Evolutionary conservation across 2,329 filamentous ascomycete genomes (phyloP), one percentile per base, ranked within the genome.

Genomic region (Ascosphaera apis): DNA sequence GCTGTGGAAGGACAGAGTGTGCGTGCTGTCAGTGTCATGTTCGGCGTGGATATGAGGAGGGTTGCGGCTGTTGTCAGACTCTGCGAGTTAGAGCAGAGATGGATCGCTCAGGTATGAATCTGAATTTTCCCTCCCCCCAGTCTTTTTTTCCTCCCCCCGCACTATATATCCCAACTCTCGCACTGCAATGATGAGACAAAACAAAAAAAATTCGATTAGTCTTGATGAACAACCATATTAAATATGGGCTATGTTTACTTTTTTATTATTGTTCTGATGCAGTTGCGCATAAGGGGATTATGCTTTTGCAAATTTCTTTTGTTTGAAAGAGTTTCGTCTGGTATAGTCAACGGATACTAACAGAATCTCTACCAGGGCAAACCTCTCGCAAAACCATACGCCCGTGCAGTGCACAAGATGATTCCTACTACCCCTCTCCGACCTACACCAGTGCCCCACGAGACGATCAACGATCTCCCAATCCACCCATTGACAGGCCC

Each of bases 181-280:
- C 31, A 16, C 37, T 47, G 37, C 41, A 41, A 63, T 76, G 73
- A 78, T 78, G 74, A 80, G 67, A 64, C 60, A 70, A 67, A 55
- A 62, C 68, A 5, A 25, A 25, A 11, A 74, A 72, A 69, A 77
- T 63, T 71, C 86, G 86, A 93, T 95, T 92, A 93, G 86, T 95
- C 86, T 92, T 91, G 67, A 93, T 92, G 84, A 95, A 25, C 21
- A 25, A 6, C 21, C 11, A 6, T 6, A 6, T 11, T 6, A 25
- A 6, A 25, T 6, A 11, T 6, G 5, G 21, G 21, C 21, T 25
- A 11, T 25, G 5, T 25, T 6, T 25, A 25, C 11, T 11, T 25
- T 25, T 11, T 5, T 11, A 25, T 25, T n/a, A n/a, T n/a, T n/a
- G n/a, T n/a, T n/a, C n/a, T n/a, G n/a, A n/a, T n/a, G n/a, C n/a